Percentiles rank a stretch among this genome's conserved stretches.
Evolutionary conservation across 257 asterid species (phyloP).

Genomic region (Petunia axillaris): DNA sequence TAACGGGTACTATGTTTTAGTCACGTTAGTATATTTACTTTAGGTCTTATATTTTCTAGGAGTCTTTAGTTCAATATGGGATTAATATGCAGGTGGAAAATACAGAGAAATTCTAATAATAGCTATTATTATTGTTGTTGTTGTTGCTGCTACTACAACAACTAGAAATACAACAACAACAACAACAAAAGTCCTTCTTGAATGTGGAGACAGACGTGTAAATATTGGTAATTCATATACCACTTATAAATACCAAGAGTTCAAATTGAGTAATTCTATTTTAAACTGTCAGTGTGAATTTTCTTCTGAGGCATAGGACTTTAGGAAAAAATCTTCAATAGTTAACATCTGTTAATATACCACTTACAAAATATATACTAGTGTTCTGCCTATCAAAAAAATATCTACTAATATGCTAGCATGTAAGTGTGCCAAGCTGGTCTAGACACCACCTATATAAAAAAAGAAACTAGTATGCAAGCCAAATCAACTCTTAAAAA

Average conservation of each 20-base stretch:
- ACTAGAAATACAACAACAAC: background rate
- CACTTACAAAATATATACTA: background rate
- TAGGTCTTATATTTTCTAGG: too few species aligned
- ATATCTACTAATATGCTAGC: background rate
- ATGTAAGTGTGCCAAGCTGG: too few species aligned
- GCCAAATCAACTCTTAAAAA: background rate
- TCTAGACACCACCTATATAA: too few species aligned
- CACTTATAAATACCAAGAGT: background rate
- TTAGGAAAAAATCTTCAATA: background rate
- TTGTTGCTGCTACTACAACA: too few species aligned
- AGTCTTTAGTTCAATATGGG: too few species aligned
- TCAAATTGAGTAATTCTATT: background rate
- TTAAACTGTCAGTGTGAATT: background rate
- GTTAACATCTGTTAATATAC: background rate
- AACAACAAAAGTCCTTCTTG: background rate
- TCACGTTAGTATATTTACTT: too few species aligned
- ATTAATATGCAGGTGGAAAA: too few species aligned
- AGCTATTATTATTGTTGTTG: too few species aligned
- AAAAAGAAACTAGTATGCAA: too few species aligned
- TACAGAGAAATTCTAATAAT: too few species aligned
- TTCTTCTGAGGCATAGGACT: background rate
- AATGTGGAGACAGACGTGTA: background rate
- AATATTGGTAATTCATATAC: background rate
- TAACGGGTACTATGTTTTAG: too few species aligned
- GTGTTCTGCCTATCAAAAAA: background rate